These are phyloP conservation scores for Calonectria fujianensis DNA, from an alignment of 2,329 filamentous ascomycete genomes.

Conservation along the genomic window DNA sequence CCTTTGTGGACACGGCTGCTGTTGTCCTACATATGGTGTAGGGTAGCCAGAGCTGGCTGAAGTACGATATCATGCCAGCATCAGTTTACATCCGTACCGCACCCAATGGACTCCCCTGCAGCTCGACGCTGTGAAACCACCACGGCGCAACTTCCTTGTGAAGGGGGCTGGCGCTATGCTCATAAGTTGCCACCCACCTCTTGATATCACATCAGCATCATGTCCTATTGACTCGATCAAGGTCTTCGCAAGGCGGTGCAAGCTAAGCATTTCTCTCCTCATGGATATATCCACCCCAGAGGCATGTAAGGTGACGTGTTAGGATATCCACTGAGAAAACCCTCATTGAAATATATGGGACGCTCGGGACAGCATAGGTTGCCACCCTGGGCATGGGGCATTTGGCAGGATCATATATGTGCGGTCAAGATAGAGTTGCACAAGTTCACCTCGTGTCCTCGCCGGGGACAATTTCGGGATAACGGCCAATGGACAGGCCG, in stretches of 20 bases:
- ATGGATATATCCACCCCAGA: constrained; percentile 30
- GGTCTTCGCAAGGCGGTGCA: not conserved
- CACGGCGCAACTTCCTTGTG: constrained; percentile 19
- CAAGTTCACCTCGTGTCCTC: constrained; percentile 16
- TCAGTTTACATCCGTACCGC: constrained; percentile 25
- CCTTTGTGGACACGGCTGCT: constrained; percentile 15
- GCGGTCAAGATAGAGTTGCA: constrained; percentile 23
- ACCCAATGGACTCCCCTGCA: constrained; percentile 32
- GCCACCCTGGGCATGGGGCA: constrained; percentile 5
- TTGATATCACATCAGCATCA: constrained; percentile 8
- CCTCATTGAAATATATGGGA: constrained; percentile 16
- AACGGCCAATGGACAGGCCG: too few relatives aligned
- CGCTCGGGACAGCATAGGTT: not conserved
- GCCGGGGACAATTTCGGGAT: not conserved
- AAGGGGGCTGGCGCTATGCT: constrained; percentile 3
- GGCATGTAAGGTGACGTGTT: constrained; percentile 40
- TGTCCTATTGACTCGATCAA: not conserved
- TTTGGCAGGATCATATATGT: not conserved
- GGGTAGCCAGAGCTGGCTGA: constrained; percentile 23
- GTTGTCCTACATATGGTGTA: constrained; percentile 27
- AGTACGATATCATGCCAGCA: constrained; percentile 35
- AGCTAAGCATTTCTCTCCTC: constrained; percentile 13
- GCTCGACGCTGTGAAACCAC: constrained; percentile 10
- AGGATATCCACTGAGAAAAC: constrained; percentile 22
- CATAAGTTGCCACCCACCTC: not conserved